A percentile compares a stretch with the other conserved stretches of the same genome.
Evolutionary conservation across 108 stramenopile species (phyloP).

Genomic region (Halocafeteria seosinensis): DNA sequence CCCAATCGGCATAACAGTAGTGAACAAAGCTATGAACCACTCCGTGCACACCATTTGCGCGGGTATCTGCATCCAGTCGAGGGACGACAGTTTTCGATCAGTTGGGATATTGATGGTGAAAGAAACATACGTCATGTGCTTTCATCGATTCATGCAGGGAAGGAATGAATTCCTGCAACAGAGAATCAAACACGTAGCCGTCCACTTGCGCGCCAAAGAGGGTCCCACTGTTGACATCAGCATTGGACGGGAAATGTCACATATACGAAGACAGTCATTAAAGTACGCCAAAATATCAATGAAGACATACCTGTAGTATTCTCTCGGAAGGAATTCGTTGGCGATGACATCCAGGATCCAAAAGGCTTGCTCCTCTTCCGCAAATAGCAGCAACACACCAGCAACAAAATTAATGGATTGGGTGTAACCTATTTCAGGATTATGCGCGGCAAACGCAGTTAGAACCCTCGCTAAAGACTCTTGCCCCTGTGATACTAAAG

Average conservation of each 20-base stretch:
- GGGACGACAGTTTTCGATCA: too few relatives aligned
- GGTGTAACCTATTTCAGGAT: conserved; percentile 23
- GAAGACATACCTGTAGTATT: conserved; percentile 16
- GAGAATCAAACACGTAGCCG: conserved; percentile 12
- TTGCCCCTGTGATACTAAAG: not conserved
- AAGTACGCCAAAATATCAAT: conserved; percentile 17
- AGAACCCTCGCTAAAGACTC: not conserved
- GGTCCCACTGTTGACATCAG: too few relatives aligned
- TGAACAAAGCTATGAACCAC: conserved; percentile 25
- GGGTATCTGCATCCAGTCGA: conserved; percentile 2
- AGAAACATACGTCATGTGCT: too few relatives aligned
- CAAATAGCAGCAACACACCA: conserved; percentile 12
- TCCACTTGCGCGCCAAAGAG: too few relatives aligned
- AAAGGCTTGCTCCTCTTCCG: conserved; percentile 27
- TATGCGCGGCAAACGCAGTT: conserved; percentile 15
- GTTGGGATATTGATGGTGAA: too few relatives aligned
- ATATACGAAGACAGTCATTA: too few relatives aligned
- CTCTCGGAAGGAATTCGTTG: conserved; percentile 18
- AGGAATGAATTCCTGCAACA: conserved; percentile 18
- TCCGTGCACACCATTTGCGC: conserved; percentile 8
- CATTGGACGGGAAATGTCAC: too few relatives aligned
- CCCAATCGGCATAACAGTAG: conserved; percentile 14
- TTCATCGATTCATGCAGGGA: conserved; percentile 8
- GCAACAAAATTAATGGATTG: conserved; percentile 27
- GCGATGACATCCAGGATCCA: conserved; percentile 20